These are phyloP conservation scores for Helianthus tuberosus DNA, from an alignment of 129 eudicot genomes.

Conservation along the genomic window DNA sequence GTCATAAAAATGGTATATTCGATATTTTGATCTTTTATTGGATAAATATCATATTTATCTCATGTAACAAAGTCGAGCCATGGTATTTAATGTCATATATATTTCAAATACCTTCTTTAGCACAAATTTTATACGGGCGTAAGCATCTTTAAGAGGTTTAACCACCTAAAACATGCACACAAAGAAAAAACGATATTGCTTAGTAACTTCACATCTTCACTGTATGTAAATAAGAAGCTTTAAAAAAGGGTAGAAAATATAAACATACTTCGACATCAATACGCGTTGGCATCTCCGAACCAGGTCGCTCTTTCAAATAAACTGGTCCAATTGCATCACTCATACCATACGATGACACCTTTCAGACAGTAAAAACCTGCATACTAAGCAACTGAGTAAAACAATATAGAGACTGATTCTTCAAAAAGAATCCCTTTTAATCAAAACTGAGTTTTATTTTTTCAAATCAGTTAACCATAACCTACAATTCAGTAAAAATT, in stretches of 20 bases:
- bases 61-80: not conserved
- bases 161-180: constrained; percentile 47
- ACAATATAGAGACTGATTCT: not conserved
- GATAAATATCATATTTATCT: no score
- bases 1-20: no score
- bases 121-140: constrained; percentile 73
- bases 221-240: not conserved
- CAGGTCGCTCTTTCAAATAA: constrained; percentile 72
- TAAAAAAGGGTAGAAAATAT: not conserved
- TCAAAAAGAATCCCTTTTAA: not conserved
- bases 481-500: not conserved
- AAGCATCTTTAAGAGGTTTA: constrained; percentile 61
- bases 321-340: constrained; percentile 85
- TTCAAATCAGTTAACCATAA: not conserved
- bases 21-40: no score
- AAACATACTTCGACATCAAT: constrained; percentile 76
- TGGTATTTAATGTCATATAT: not conserved
- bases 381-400: not conserved
- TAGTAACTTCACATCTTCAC: no score
- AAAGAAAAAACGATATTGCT: not conserved
- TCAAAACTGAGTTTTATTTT: not conserved
- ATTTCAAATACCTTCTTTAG: constrained; percentile 10
- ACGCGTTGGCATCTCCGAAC: constrained; percentile 84
- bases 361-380: not conserved
- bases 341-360: constrained; percentile 89